phyloP scores from a whole-genome alignment of 2,329 filamentous ascomycete species.

The Fusarium sp. region DNA sequence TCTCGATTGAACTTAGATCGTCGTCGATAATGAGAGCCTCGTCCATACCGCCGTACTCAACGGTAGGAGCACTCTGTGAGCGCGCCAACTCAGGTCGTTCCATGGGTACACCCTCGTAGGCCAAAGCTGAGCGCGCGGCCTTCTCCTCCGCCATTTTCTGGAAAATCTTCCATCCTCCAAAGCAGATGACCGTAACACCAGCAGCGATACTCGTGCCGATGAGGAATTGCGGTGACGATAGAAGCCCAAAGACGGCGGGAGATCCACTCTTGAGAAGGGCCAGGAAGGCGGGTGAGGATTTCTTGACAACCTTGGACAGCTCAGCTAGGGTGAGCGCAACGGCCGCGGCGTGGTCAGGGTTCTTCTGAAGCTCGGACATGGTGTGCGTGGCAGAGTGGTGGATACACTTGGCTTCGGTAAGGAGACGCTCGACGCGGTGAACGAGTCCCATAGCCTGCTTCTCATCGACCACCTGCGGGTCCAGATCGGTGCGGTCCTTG shows the following conservation, averaged over 20 bases:
- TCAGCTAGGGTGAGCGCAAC: conserved; percentile 94
- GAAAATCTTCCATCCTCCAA: conserved; percentile 97
- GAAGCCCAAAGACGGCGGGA: conserved; percentile 85
- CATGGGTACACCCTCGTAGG: conserved; percentile 42
- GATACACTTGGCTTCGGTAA: conserved; percentile 89
- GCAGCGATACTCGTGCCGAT: conserved; percentile 91
- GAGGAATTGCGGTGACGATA: conserved; percentile 92
- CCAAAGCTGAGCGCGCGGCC: conserved; percentile 46
- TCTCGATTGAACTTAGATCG: conserved; percentile 68
- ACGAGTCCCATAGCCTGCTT: conserved; percentile 70
- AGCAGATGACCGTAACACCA: conserved; percentile 93
- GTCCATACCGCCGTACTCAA: conserved; percentile 56
- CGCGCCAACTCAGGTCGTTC: conserved; percentile 44
- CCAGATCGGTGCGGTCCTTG: conserved; percentile 60
- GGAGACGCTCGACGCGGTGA: conserved; percentile 76
- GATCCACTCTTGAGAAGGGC: conserved; percentile 80
- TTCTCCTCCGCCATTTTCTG: conserved; percentile 75
- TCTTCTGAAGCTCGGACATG: conserved; percentile 77
- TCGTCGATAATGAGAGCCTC: conserved; percentile 69
- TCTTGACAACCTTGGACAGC: conserved; percentile 82
- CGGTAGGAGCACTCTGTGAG: conserved; percentile 43
- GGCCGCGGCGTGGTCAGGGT: conserved; percentile 89
- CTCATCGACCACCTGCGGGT: conserved; percentile 64
- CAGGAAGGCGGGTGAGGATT: conserved; percentile 86
- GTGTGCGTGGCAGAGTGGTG: conserved; percentile 86